Evolutionary conservation across 164 flowering plant genomes (phyloP), one percentile per base, ranked within the genome.

Genomic region (Stephania japonica): DNA sequence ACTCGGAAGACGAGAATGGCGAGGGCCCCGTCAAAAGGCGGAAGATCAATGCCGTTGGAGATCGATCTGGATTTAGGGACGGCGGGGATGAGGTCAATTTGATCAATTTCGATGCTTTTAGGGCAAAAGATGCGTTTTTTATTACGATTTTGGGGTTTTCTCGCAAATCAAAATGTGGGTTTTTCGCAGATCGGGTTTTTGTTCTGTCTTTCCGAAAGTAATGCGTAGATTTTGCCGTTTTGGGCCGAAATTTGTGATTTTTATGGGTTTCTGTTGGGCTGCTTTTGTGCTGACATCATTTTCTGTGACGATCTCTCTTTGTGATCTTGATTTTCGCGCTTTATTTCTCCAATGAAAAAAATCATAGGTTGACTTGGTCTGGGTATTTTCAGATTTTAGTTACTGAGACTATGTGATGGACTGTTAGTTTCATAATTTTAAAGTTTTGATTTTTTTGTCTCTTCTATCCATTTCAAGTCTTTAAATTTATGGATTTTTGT

Each of bases 1-100:
- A 56, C n/a, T 56, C 23, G 63, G 63, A 56, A 21, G 63, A 56
- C 6, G 63, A 56, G n/a, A 65, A 73, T 18, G 78, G 23, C 42
- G 82, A 73, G 63, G 72, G 66, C 32, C 77, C 76, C 41, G 70
- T 68, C 18, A 81, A 78, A 82, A 89, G 84, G 83, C 75, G 87
- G 43, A 85, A 81, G 73, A 85, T 86, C 86, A 81, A 83, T 73
- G 86, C 87, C 26, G 85, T 85, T 53, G 72, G 73, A 3, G 86
- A 77, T 18, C 84, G 87, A 84, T 86, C 89, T 75, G 80, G 70
- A 27, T 42, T 23, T 10, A 77, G 27, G 0, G 72, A 65, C 13
- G 24, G 26, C 14, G 69, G 71, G 41, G 84, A 84, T 87, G 88
- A 84, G 75, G 68, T 23, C 4, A 71, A 62, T 11, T 62, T 62